Base-by-base conservation (phyloP, 176 grass and related monocot genomes). In the Oryza meridionalis region DNA sequence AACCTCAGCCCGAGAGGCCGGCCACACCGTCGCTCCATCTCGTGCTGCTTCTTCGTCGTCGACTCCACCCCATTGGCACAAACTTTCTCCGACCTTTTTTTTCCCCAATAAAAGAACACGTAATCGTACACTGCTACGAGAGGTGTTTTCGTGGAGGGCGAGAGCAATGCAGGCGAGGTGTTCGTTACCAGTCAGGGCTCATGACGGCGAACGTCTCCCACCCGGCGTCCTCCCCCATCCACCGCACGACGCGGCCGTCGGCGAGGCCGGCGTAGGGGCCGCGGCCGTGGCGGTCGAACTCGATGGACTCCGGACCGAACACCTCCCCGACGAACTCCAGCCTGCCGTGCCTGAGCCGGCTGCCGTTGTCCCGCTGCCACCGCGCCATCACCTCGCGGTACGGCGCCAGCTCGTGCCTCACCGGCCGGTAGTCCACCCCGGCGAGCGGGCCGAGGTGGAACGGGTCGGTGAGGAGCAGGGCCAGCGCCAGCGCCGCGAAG, bases 251-350 rank as follows among this genome's bases (percentile, higher is more conserved):
- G 55, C 95, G 90, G 77, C 95, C 95, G 85, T 97, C 95, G 47
- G 95, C 95, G 63, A 97, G 70, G 16, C 95, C 95, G 8, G 95
- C 84, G 35, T 97, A 94, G 4, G 95, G 95, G 11, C 95, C 92
- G 47, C 82, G 90, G 29, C 92, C 95, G 2, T 89, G 40, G 9
- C 2, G 17, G 67, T 97, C 95, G 77, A 97, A 97, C 84, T 97
- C 95, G 40, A 97, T 89, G 13, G 95, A 97, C 86, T 97, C 95
- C 11, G 95, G 95, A 45, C 95, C 92, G 70, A 91, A 97, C 67
- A 97, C 88, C 79, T 97, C 81, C 64, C 76, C 67, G 32, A 85
- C 88, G 85, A 97, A 97, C 88, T 97, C 90, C 14, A 97, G 75
- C 81, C 51, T 84, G 33, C 92, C 95, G 42, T 77, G 81, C 77